Evolutionary conservation across 176 grass and related monocot species (phyloP), one percentile per base, ranked within the genome.

Genomic region (Rhynchospora breviuscula): DNA sequence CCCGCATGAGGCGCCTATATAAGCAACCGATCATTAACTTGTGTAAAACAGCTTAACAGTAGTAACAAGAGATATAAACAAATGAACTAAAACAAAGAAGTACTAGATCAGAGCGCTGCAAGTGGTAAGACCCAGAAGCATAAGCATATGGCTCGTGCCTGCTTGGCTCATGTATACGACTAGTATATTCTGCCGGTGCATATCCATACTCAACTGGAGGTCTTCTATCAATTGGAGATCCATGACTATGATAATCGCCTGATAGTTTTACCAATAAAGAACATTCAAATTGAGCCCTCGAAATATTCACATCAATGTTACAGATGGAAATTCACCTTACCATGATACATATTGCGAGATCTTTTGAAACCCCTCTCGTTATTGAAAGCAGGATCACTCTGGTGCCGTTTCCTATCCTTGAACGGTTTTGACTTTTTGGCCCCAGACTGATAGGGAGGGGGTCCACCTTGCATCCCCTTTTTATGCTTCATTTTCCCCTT

Each of bases 191-290:
- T 15, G 21, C 44, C 6, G 61, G 80, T 5, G 60, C 80, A 82
- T 82, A 67, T 65, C 43, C 61, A 67, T 82, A 82, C 6, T 40
- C 45, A 45, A 35, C 40, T 21, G 14, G 56, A 3, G 22, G 29
- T 18, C 29, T 7, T 80, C 57, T 80, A 53, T 53, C 49, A 56
- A 31, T 77, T 19, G 49, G 21, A 77, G 72, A 33, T 10, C 72
- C 49, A 8, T 17, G 72, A 29, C 12, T 56, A 59, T 63, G 78
- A 59, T 80, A 59, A 62, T 80, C 31, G 8, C 53, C 78, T 80
- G 43, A 80, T 80, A 80, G n/a, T 80, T 80, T 63, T 15, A 80
- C 29, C 78, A 80, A 45, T 44, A n/a, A 80, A 61, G 14, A 77
- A 77, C 10, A 52, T 64, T 45, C 57, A 80, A 6, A 80, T 44